phyloP scores from a whole-genome alignment of 352 stramenopile genomes.

The Phytophthora sp. region DNA sequence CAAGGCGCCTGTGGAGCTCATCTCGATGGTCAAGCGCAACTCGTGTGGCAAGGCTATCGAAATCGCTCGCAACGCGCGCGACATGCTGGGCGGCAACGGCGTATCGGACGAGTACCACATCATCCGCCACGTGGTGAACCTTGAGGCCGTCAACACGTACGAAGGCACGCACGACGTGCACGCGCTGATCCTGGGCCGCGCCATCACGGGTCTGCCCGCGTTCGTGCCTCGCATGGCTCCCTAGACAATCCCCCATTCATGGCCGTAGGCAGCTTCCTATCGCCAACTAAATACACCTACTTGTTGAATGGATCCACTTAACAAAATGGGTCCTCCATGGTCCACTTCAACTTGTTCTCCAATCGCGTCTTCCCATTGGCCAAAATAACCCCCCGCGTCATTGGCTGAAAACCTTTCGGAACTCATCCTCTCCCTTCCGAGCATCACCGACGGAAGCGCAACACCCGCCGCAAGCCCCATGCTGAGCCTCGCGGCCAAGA shows the following conservation, averaged over 20 bases:
- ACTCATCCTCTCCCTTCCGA: slow-evolving; percentile 10
- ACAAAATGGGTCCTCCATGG: background rate
- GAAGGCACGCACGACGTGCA: slow-evolving; percentile 99
- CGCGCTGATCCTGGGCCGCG: slow-evolving; percentile 97
- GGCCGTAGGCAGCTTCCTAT: too few species aligned
- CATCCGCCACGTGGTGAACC: slow-evolving; percentile 97
- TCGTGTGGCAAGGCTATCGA: slow-evolving; percentile 73
- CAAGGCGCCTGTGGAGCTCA: slow-evolving; percentile 29
- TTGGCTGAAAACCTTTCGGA: slow-evolving; percentile 19
- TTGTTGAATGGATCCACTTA: too few species aligned
- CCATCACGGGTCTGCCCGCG: slow-evolving; percentile 95
- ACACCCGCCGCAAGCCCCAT: slow-evolving; percentile 2
- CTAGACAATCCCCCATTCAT: too few species aligned
- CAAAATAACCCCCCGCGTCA: background rate
- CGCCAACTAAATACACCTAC: too few species aligned
- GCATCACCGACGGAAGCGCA: slow-evolving; percentile 22
- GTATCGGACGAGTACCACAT: slow-evolving; percentile 99
- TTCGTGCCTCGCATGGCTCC: slow-evolving; percentile 92
- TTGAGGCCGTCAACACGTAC: slow-evolving; percentile 99
- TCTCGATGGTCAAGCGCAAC: slow-evolving; percentile 55
- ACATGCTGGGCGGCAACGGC: slow-evolving; percentile 99
- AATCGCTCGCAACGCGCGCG: slow-evolving; percentile 90
- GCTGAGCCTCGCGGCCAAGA: slow-evolving; percentile 27
- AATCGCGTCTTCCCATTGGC: slow-evolving; percentile 29
- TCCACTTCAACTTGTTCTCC: background rate